Evolutionary conservation across 2,329 filamentous ascomycete genomes (phyloP), one percentile per base, ranked within the genome.

Genomic region (Stemphylium beticola): DNA sequence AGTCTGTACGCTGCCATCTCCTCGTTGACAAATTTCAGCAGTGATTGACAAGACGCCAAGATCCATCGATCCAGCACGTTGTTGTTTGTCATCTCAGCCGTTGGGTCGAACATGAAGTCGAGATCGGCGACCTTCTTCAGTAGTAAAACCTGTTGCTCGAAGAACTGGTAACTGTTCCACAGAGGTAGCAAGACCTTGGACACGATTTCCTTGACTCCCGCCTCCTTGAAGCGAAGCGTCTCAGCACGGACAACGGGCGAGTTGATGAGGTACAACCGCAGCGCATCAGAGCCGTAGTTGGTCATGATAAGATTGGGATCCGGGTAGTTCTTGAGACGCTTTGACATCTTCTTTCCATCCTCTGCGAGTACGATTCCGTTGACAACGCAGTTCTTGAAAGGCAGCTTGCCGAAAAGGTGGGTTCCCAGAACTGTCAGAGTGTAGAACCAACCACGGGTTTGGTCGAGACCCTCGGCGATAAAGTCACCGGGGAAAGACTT

Each of bases 61-160:
- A 98, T 95, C 93, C 93, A 98, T 57, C 88, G 86, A 74, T 98
- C 93, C 89, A 98, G 96, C 54, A 97, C 92, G 67, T 97, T 98
- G 51, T 84, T 87, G 75, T 95, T 93, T 10, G 83, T 86, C 56
- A 87, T 83, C 75, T 91, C 90, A 57, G 89, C 85, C 57, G 85
- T 82, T 3, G 91, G 89, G 67, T 96, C 87, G 75, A 93, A 96
- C 49, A 86, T 76, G 70, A 89, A 97, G 63, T 95, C 87, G 20
- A 91, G 81, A 42, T 86, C 82, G 55, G 90, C 87, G 17, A 90
- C 85, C 83, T 97, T 97, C 82, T 96, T 96, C 61, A 96, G 79
- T 9, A 97, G 82, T 32, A 87, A 82, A 9, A 92, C 90, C 76
- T 97, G 93, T 36, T 91, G 92, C 59, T 93, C 90, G 62, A 97